Base-by-base conservation (phyloP, 805 yeast genomes). In the Zygosaccharomyces bisporus region DNA sequence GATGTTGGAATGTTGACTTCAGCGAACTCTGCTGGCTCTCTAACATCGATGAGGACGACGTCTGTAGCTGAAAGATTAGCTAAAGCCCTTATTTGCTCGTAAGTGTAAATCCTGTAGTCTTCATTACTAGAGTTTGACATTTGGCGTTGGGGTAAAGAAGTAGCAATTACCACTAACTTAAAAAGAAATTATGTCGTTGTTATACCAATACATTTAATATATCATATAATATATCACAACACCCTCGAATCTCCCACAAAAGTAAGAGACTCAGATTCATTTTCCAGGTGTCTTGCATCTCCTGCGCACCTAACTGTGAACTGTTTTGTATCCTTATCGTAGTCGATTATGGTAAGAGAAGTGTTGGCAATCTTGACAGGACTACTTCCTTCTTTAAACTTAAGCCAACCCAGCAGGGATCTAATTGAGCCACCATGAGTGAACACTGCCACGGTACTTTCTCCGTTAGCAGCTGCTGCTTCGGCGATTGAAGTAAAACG, bases 381-480 rank as follows among this genome's bases (percentile, higher is more conserved):
- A 27, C 13, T 6, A n/a, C 7, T 3, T 30, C 82, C 81, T 4
- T 64, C 64, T 1, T 64, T 58, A 4, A 61, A 55, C 39, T 77
- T 64, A 34, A 83, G 65, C 58, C 80, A 71, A 47, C 75, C 74
- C 31, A 77, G 58, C 29, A 81, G 72, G 21, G 79, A 75, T 36
- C 86, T 75, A 13, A 87, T 80, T 1, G 84, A 83, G 6, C 95
- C 95, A 16, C 95, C 95, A 60, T 87, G 95, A 10, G 88, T 78
- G 45, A 87, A 77, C 16, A 86, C 47, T 10, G 81, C 68, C 2
- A 83, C 73, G 53, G 84, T 85, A 39, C 63, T 64, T 1, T 45
- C 58, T 18, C 63, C 62, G 1, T 65, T 56, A 0, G 52, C 53
- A 3, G 61, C 54, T 2, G 74, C 63, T 20, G 66, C 68, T 7